Evolutionary conservation across 179 eudicot species (phyloP), one percentile per base, ranked within the genome.

Genomic region (Spergularia azorica): DNA sequence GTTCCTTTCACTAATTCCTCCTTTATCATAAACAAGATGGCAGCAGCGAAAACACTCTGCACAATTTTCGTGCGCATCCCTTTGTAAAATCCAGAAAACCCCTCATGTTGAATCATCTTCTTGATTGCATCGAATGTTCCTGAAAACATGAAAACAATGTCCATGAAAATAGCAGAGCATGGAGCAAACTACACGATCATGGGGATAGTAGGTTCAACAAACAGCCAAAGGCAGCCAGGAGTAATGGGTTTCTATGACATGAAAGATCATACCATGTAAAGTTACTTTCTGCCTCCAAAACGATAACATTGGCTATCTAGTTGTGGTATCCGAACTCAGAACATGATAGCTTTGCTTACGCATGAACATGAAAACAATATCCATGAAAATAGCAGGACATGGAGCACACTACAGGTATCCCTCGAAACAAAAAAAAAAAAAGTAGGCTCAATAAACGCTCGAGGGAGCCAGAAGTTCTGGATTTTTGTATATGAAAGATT

Each of bases 31-130:
- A 95, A 95, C 50, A 95, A 75, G 80, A 95, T 84, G 7, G 99
- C 99, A 64, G 99, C 97, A n/a, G 94, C 99, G 26, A 95, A 85
- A 82, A 95, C 97, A 80, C 99, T 93, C 68, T 95, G 99, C 54
- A 90, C 97, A 14, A 95, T 90, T 85, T 95, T 95, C 17, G 99
- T 95, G 80, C 91, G 86, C 97, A 95, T 93, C 36, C 99, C 99
- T 84, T 89, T 93, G 87, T 93, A 95, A 70, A 89, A 93, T 70
- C 99, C 97, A 59, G 90, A 60, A 54, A 88, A 80, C 11, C 99
- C 99, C 86, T 95, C 97, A 5, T 90, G 80, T 1, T 68, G 87
- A 67, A 95, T 83, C 92, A 95, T 95, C 91, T 95, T 95, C 87
- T 69, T 52, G 63, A 95, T 83, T 48, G 97, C 99, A 77, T 95